Base-by-base conservation (phyloP, 2,329 filamentous ascomycete species). In the Trichophyton benhamiae region DNA sequence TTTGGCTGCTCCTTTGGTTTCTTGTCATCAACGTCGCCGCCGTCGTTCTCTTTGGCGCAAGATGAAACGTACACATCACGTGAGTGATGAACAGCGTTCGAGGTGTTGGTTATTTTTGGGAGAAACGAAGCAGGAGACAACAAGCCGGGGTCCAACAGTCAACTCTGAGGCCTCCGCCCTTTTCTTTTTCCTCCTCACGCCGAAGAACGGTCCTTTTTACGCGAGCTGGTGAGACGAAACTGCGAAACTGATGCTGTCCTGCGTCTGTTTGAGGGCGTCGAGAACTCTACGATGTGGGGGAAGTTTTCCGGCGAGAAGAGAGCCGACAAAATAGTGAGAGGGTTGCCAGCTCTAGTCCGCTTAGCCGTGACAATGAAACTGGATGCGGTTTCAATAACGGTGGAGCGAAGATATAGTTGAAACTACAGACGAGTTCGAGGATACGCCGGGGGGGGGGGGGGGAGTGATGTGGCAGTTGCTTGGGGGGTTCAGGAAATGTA, bases 51-150 rank as follows among this genome's bases (percentile, higher is more conserved):
- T 17, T 44, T 55, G 27, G 52, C 52, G 52, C 52, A 55, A 55
- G 27, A 55, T 58, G 57, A 58, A 58, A 58, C 57, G 9, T 59
- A 36, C 46, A 5, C 46, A 20, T 55, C 52, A 55, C 52, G 52
- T 55, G 52, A 33, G 52, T 11, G 22, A 15, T 55, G 27, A 30
- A n/a, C 48, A 15, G 33, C 33, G 17, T 52, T 55, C 27, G 52
- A 33, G 27, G 52, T 33, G 11, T n/a, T n/a, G 6, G 4, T 27
- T 13, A 3, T 48, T 48, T 25, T 22, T 13, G 46, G 17, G 7
- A 44, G 41, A 30, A 30, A 44, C 15, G 41, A 44, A 44, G 41
- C 41, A 44, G 41, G n/a, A 17, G n/a, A 44, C 15, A 44, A 5
- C 15, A 44, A 44, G 41, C n/a, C 11, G n/a, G 33, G 33, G 3